Base-by-base conservation (phyloP, 2,329 filamentous ascomycete genomes). In the Daldinia sp. region DNA sequence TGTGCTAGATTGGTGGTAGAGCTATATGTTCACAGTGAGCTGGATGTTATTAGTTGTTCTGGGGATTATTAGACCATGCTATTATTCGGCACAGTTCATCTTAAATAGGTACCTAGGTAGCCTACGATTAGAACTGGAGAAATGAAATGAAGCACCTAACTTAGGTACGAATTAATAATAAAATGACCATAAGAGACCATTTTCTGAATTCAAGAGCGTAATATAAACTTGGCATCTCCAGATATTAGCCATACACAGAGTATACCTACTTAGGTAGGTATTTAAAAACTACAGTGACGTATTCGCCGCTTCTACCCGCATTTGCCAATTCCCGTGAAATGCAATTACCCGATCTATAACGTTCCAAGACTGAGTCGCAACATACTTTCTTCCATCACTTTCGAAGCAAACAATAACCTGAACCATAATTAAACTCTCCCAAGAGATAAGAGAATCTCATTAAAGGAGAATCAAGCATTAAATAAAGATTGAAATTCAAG, bases 221-320 rank as follows among this genome's bases (percentile, higher is more conserved):
- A 50, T n/a, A 18, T 50, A 5, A 28, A 18, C 20, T 18, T 50
- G 12, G 13, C 46, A 18, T 18, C 26, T n/a, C 10, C 6, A 33
- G 26, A 33, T 30, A 30, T n/a, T 28, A 10, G 46, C 26, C 12
- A 15, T 28, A 48, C 3, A 39, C 33, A 39, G 3, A 39, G 10
- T 39, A 39, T 15, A n/a, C n/a, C n/a, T n/a, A n/a, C n/a, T n/a
- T n/a, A n/a, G n/a, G n/a, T n/a, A n/a, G n/a, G n/a, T n/a, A 39
- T 12, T 13, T 3, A 4, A 13, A 3, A 39, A 10, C 35, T 39
- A 70, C 20, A 23, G 20, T 23, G 20, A 23, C 20, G 20, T 23
- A 44, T 63, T 67, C 33, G 61, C 50, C 56, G 68, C 50, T 61
- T 59, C 60, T 73, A 60, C 62, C 71, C 69, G 65, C 69, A 68